Base-by-base conservation (phyloP, 768 basidiomycete species). In the Pleurotus citrinopileatus region DNA sequence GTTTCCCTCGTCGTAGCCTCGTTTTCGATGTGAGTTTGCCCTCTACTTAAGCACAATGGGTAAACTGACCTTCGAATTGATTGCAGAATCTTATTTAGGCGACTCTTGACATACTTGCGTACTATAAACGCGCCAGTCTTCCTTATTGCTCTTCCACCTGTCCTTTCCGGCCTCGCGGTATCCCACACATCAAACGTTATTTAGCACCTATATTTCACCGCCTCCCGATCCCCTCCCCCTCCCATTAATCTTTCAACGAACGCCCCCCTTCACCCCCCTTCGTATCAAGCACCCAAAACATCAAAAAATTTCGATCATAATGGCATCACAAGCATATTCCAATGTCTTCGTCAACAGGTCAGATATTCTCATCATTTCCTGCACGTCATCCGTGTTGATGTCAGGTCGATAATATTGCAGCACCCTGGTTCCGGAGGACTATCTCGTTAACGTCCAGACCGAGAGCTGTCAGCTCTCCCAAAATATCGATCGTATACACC, bases 401-500 rank as follows among this genome's bases (percentile, higher is more conserved):
- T n/a, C 45, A 27, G 26, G n/a, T n/a, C n/a, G n/a, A n/a, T n/a
- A n/a, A n/a, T 26, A 4, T 23, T 29, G 25, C n/a, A 47, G 45
- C 45, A 25, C 22, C 45, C 20, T 28, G 45, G 23, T 26, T 22
- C 27, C 45, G 20, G 45, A 47, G 13, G 48, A 51, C n/a, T 51
- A 36, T 37, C 48, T 51, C 8, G 17, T 10, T 10, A 51, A 34
- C 22, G 32, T 51, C 48, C 48, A 51, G 22, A 17, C 34, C 13
- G 48, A 51, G 48, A 36, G 32, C n/a, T 20, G 22, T 37, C 28
- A 28, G 0, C 25, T 51, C 22, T 51, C 48, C 13, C 60, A 53
- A 44, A 62, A 58, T 48, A 56, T 67, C 22, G 67, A 70, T 55
- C 64, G 60, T 43, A 68, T 70, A 20, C 61, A 63, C 23, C 59